Evolutionary conservation across 345 rosid species (phyloP).

Genomic region (Pistacia integerrima): DNA sequence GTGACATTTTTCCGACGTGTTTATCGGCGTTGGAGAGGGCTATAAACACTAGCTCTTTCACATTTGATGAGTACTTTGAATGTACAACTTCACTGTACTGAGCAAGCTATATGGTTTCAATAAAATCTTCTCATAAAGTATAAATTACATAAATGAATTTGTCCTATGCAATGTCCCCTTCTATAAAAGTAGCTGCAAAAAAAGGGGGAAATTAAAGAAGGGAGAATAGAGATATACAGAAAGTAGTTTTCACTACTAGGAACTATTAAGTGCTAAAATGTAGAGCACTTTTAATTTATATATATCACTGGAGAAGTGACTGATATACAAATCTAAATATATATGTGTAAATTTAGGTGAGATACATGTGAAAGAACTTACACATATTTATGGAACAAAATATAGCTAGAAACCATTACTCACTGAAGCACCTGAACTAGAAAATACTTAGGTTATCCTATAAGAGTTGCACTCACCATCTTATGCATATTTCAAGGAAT

Average conservation of each 20-base stretch:
- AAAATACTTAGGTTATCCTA: slow-evolving; percentile 51
- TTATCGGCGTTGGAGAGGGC: no score
- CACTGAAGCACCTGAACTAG: slow-evolving; percentile 40
- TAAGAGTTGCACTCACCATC: slow-evolving; percentile 27
- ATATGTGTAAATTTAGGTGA: background rate
- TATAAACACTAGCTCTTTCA: background rate
- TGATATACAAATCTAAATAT: background rate
- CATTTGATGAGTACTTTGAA: no score
- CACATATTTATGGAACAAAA: slow-evolving; percentile 30
- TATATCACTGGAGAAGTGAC: slow-evolving; percentile 13
- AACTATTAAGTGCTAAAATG: background rate
- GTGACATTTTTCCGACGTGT: no score
- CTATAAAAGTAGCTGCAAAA: no score
- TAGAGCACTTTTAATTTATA: background rate
- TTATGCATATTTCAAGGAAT: slow-evolving; percentile 34
- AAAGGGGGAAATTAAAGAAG: no score
- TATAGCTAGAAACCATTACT: slow-evolving; percentile 26
- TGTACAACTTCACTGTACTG: no score
- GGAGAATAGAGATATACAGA: no score
- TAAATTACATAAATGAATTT: no score
- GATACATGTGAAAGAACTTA: slow-evolving; percentile 18
- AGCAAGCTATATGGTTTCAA: no score
- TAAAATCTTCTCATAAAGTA: no score
- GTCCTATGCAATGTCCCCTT: no score
- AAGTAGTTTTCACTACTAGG: no score